phyloP scores from a whole-genome alignment of 169 alveolate genomes.

The Babesia gibsoni region DNA sequence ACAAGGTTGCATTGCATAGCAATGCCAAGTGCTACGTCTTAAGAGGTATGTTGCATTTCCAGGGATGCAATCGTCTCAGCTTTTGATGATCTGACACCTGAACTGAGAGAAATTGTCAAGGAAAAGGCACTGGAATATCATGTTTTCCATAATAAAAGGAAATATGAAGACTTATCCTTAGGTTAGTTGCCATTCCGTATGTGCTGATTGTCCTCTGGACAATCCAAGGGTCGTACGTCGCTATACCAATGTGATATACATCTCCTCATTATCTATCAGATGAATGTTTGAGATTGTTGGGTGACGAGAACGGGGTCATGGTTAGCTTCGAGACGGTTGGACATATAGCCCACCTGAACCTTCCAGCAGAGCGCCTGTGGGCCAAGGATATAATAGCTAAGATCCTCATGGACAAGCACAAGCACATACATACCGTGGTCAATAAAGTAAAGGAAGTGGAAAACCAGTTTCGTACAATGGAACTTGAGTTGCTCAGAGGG shows the following conservation, averaged over 20 bases:
- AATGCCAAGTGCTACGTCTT: not conserved
- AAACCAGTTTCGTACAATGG: conserved; percentile 81
- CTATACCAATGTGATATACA: too few relatives aligned
- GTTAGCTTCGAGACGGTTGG: conserved; percentile 86
- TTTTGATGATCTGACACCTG: not conserved
- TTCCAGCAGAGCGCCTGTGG: conserved; percentile 75
- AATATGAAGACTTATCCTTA: not conserved
- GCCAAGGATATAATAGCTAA: conserved; percentile 81
- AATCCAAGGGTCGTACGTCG: not conserved
- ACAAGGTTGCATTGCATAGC: not conserved
- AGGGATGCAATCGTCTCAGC: not conserved
- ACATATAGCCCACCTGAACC: conserved; percentile 88
- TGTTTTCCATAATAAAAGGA: not conserved
- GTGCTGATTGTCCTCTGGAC: not conserved
- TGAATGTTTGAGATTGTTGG: conserved; percentile 48
- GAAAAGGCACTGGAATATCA: not conserved
- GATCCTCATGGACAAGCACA: conserved; percentile 83
- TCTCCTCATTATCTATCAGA: not conserved
- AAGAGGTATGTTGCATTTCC: not conserved
- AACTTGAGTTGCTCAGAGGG: conserved; percentile 86
- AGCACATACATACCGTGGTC: conserved; percentile 80
- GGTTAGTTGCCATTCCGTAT: not conserved
- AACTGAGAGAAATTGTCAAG: not conserved
- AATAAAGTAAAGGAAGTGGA: conserved; percentile 81
- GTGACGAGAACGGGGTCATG: conserved; percentile 72